phyloP scores from a whole-genome alignment of 116 monocot species.

The Papilionanthe hybrid region DNA sequence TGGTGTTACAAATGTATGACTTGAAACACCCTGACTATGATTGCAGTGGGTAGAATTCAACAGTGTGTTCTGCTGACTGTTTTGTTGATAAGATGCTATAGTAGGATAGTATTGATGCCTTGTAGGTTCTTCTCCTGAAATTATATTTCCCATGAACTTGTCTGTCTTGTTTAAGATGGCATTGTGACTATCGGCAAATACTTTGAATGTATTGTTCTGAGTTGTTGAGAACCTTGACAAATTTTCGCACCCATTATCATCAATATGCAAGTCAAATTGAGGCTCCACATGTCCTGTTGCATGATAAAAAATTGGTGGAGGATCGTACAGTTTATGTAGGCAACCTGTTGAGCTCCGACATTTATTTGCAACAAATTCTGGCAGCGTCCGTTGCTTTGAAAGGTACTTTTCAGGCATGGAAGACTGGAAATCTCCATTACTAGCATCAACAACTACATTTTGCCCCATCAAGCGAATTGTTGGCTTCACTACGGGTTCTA shows the following conservation, averaged over 20 bases:
- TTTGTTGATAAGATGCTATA: constrained; percentile 6
- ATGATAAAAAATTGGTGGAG: constrained; percentile 22
- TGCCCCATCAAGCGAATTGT: constrained; percentile 91
- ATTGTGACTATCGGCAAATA: constrained; percentile 4
- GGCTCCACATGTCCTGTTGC: constrained; percentile 3
- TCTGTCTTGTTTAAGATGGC: constrained; percentile 17
- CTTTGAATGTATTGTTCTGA: constrained; percentile 1
- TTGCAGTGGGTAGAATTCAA: constrained; percentile 37
- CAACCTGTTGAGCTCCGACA: constrained; percentile 13
- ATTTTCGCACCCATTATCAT: too few relatives aligned
- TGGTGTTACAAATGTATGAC: not conserved
- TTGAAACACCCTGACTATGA: constrained; percentile 30
- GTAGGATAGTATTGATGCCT: constrained; percentile 20
- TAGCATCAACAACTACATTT: constrained; percentile 58
- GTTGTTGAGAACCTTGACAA: constrained; percentile 5
- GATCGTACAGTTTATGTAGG: constrained; percentile 5
- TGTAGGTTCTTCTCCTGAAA: constrained; percentile 14
- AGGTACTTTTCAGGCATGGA: not conserved
- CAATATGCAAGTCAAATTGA: constrained; percentile 8
- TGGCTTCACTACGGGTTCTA: constrained; percentile 25
- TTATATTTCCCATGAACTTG: not conserved
- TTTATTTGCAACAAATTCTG: constrained; percentile 12
- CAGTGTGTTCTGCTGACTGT: constrained; percentile 26
- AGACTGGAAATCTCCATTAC: constrained; percentile 6
- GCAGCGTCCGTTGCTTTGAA: constrained; percentile 13